A percentile compares a stretch with the other conserved stretches of the same genome.
Evolutionary conservation across 2,329 filamentous ascomycete genomes (phyloP).

Genomic region (Pseudocercospora crystallina): DNA sequence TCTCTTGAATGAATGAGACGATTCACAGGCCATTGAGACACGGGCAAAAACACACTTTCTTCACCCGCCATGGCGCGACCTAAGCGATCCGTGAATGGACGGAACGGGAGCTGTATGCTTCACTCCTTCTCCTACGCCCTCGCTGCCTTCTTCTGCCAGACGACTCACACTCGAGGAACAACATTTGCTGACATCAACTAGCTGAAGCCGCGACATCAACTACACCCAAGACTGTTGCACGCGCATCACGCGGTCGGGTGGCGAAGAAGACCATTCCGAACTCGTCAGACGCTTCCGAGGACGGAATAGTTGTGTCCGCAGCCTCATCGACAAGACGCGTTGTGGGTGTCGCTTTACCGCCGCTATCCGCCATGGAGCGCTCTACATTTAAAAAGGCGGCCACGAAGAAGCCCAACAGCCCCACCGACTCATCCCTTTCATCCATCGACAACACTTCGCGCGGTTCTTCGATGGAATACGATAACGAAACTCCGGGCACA

Average conservation of each 20-base stretch:
- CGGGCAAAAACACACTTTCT: no score
- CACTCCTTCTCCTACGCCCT: neutral
- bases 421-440: conserved; percentile 23
- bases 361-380: conserved; percentile 20
- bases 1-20: no score
- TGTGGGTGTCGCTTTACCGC: conserved; percentile 19
- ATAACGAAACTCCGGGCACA: conserved; percentile 59
- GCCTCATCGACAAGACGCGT: conserved; percentile 7
- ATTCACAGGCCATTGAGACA: no score
- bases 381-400: conserved; percentile 19
- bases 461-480: conserved; percentile 50
- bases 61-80: conserved; percentile 5
- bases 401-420: conserved; percentile 19
- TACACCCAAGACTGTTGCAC: no score
- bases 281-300: no score
- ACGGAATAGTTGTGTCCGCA: no score
- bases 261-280: no score
- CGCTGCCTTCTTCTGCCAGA: neutral
- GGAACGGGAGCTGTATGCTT: conserved; percentile 1
- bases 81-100: conserved; percentile 2
- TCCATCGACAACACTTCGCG: conserved; percentile 30
- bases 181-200: no score
- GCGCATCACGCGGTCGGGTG: no score
- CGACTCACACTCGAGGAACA: no score
- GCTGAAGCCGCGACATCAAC: no score